Evolutionary conservation across 1,284 basidiomycete species (phyloP), one percentile per base, ranked within the genome.

Genomic region (Rhizoctonia solani): DNA sequence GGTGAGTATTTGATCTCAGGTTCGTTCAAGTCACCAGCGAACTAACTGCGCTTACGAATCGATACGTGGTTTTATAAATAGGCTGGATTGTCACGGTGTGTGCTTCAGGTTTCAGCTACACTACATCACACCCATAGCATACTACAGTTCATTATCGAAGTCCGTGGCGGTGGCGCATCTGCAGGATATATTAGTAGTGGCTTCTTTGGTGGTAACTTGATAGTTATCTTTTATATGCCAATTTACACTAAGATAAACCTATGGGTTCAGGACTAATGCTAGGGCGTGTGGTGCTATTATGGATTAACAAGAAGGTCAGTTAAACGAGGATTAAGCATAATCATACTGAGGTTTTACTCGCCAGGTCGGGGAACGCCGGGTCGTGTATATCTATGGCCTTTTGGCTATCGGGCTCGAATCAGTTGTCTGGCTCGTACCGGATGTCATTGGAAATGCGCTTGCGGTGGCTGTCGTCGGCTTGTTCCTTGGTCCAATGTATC

Each of bases 111-210:
- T 50, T n/a, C 32, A 14, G 9, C 37, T 39, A 47, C 13, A 47
- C 11, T 27, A 25, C 16, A 50, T 4, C 11, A 19, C 4, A 34
- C 14, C 8, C 11, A 52, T 29, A 19, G 53, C 30, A 41, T 13
- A 3, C 27, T 19, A 8, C 9, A 58, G 44, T 59, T 42, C 47
- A 39, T 13, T n/a, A 70, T 74, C 47, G 66, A 76, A 39, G 74
- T 74, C 67, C 75, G 77, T 11, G 72, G 73, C 23, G 77, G 76
- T 21, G 74, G 73, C 34, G 71, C 76, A 1, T 75, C 68, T 34
- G 71, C 76, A 9, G 77, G 77, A 0, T 78, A 78, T 65, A 76
- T 79, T 42, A 77, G 77, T 32, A 59, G 56, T 19, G 56, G 56
- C 11, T 59, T 59, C 30, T 59, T 59, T 37, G 56, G 21, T 9